Base-by-base conservation (phyloP, 192 early-diverging fungal species). In the Backusella psychrophila region DNA sequence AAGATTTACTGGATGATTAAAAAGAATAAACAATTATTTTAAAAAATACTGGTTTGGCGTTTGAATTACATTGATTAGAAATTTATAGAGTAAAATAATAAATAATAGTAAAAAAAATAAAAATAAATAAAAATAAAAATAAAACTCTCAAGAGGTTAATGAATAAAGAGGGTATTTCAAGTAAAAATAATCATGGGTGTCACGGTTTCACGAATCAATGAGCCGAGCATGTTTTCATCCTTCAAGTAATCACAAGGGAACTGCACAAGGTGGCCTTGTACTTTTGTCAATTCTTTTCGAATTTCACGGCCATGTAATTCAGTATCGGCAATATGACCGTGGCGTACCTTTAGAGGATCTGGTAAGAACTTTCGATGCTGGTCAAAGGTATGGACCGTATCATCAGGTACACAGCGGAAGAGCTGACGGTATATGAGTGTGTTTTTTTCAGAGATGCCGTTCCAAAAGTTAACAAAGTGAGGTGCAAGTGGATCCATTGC, bases 341-440 rank as follows among this genome's bases (percentile, higher is more conserved):
- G 39, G 19, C 73, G 46, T 9, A 84, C 59, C 72, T 83, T 83
- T 39, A 70, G 77, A 21, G 80, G 74, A 72, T 87, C 82, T 2
- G 84, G 84, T n/a, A 85, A 34, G 74, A 87, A 89, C 23, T 66
- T 66, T 7, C 80, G 73, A 66, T 84, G 87, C 29, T 85, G 85
- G 11, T 87, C 80, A 86, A 87, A 92, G 31, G 75, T 90, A 68
- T 79, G 79, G 38, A 85, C 31, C 0, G 93, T 91, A 63, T 96
- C 90, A 77, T 96, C 94, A 12, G 94, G 95, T 9, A 96, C 90
- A 80, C 93, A 94, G 9, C 86, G 84, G 81, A 96, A 96, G 11
- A 96, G 88, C 3, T 91, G 85, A 15, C 94, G 82, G 78, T 90
- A 94, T 3, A 88, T 83, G 34, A 71, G 56, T 14, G 91, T 91